Evolutionary conservation across 305 asterid genomes (phyloP).

Genomic region (Rubia balearica): DNA sequence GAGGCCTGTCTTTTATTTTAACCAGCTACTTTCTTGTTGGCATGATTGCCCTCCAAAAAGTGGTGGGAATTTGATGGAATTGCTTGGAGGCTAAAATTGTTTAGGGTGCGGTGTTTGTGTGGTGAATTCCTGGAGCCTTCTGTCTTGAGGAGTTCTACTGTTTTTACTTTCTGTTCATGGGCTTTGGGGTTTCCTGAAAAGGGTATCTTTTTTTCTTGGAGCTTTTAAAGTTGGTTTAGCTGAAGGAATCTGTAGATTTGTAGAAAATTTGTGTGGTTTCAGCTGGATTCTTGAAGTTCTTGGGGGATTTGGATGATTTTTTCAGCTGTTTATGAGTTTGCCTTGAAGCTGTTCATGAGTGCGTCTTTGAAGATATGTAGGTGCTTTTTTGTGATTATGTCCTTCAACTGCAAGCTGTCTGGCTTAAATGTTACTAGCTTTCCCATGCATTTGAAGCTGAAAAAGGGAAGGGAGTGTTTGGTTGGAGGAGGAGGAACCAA

Average conservation of each 20-base stretch:
- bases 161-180: not conserved
- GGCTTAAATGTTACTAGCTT: conserved; percentile 29
- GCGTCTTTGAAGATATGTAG: conserved; percentile 32
- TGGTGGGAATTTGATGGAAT: conserved; percentile 27
- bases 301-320: conserved; percentile 25
- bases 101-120: conserved; percentile 6
- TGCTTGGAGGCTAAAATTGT: conserved; percentile 3
- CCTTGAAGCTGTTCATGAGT: conserved; percentile 24
- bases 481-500: conserved; percentile 29
- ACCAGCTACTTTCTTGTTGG: conserved; percentile 31
- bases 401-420: conserved; percentile 34
- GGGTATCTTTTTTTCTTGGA: conserved; percentile 5
- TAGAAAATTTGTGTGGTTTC: conserved; percentile 8
- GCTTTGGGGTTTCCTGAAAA: conserved; percentile 15
- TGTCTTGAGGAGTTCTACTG: conserved; percentile 25
- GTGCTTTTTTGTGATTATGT: conserved; percentile 43
- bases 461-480: conserved; percentile 29
- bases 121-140: conserved; percentile 20
- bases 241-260: conserved; percentile 15
- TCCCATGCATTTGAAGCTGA: conserved; percentile 30
- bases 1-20: conserved; percentile 15
- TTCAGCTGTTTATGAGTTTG: conserved; percentile 25
- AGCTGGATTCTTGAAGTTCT: conserved; percentile 7
- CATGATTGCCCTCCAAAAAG: conserved; percentile 32
- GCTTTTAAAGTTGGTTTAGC: conserved; percentile 17